phyloP scores from a whole-genome alignment of 192 early-diverging fungal species.

The Chytriomyces confervae region DNA sequence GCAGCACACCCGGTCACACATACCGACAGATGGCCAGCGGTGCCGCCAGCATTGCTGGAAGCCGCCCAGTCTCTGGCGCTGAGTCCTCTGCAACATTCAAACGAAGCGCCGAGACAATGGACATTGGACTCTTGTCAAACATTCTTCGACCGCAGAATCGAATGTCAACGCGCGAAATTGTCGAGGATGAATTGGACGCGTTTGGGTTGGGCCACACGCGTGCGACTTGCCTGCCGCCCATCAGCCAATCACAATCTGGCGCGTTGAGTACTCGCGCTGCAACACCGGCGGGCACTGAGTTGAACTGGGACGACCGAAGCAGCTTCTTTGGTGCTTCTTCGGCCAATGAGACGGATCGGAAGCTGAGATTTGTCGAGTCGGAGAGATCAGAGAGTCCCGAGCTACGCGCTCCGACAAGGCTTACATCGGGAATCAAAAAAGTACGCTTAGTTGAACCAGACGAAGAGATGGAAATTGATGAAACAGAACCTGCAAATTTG shows the following conservation, averaged over 20 bases:
- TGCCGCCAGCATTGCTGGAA: neutral
- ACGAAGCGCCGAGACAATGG: neutral
- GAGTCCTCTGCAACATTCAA: neutral
- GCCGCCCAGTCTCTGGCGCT: neutral
- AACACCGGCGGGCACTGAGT: neutral
- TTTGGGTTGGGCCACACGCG: constrained; percentile 22
- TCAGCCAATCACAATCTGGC: neutral
- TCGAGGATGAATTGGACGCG: constrained; percentile 12
- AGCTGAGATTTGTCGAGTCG: neutral
- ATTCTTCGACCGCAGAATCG: constrained; percentile 16
- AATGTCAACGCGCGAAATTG: neutral
- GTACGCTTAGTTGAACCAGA: neutral
- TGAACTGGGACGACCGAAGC: constrained; percentile 3
- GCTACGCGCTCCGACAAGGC: no score
- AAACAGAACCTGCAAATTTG: neutral
- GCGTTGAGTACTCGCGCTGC: neutral
- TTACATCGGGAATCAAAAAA: neutral
- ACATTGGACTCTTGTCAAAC: neutral
- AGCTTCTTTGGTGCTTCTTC: neutral
- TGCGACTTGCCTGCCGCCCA: neutral
- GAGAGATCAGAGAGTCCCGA: neutral
- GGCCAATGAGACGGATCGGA: neutral
- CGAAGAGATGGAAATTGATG: neutral
- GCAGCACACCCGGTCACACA: constrained; percentile 36
- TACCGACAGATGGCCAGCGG: constrained; percentile 10